Base-by-base conservation (phyloP, 1,284 basidiomycete species). In the Papiliotrema terrestris region DNA sequence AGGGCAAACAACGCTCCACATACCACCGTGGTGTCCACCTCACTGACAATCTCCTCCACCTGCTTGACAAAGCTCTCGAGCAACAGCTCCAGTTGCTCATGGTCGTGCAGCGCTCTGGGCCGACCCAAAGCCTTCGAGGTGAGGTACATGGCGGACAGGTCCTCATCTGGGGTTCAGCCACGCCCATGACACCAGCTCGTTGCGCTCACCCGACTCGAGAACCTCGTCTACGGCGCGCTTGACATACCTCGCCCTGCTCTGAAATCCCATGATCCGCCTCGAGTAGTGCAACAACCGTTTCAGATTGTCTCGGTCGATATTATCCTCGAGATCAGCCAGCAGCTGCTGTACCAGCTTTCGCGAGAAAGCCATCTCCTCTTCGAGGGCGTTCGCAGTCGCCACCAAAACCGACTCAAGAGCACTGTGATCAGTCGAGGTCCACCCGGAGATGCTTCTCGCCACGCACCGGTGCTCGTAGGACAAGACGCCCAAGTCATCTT, bases 41-140 rank as follows among this genome's bases (percentile, higher is more conserved):
- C 93, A 62, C 87, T 91, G 5, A 93, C 90, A 55, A 96, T 90
- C 78, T 96, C 93, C 74, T 96, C 93, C 0, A 93, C 91, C 72
- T 96, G 95, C 72, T 97, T 97, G 23, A 88, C 84, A 73, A 97
- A 97, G 11, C 88, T 89, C 74, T 98, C 95, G 6, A 98, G 79
- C 5, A 98, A 79, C 6, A 96, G 82, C 72, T 98, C 95, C 1
- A 98, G 80, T 62, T 98, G 93, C 61, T 94, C 89, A 69, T 97
- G 93, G 69, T 96, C 93, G 63, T 86, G 80, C 45, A 82, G 67
- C 19, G 81, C 79, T 22, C 87, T 81, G 13, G 79, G 76, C 1
- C 79, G 65, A 13, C 82, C 82, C 26, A 83, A 83, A 62, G 83
- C 83, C 74, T 88, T 88, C 68, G 91, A 89, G 0, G 84, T 89